Evolutionary conservation across 139 green algal genomes (phyloP), one percentile per base, ranked within the genome.

Genomic region (Chlorella sp.): DNA sequence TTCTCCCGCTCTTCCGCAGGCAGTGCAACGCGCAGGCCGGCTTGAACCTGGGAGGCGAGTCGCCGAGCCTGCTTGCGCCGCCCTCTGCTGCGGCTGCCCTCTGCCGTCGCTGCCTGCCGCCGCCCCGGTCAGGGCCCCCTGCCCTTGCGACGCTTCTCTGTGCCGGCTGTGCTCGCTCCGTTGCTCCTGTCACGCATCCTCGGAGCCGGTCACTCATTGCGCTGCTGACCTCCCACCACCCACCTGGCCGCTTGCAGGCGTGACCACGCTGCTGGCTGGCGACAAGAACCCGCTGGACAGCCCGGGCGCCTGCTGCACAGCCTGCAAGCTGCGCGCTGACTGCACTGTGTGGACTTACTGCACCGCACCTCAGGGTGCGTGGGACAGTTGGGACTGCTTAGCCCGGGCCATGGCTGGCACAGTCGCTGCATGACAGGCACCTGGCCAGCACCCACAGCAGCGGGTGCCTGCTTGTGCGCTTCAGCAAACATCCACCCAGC

Each of bases 311-410:
- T 83, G 78, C 40, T 83, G 78, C 78, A 28, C 40, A 0, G 40
- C 78, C 26, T 83, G 78, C 78, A 83, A 83, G 40, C 78, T 83
- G 78, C 40, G 78, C 12, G 26, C 40, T 28, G 78, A 83, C 39
- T 83, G 78, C 78, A 83, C 60, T 12, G 78, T 83, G 40, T 83
- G 78, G 78, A 83, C 78, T 2, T 83, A 61, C 12, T 83, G 78
- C 30, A 16, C 40, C 11, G 39, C 78, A 14, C 4, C 78, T 14
- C 39, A 60, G 40, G 78, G 78, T 83, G 78, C 22, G 77, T 3
- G 21, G 37, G 37, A 32, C 16, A 14, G 2, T 16, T 53, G 76
- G 36, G 16, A 15, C 15, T 77, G 28, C 26, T 77, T 14, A 30
- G 16, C 64, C 24, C 16, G 64, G 3, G 64, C 11, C 69, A 71